Base-by-base conservation (phyloP, 768 basidiomycete genomes). In the Kwoniella newhampshirensis region DNA sequence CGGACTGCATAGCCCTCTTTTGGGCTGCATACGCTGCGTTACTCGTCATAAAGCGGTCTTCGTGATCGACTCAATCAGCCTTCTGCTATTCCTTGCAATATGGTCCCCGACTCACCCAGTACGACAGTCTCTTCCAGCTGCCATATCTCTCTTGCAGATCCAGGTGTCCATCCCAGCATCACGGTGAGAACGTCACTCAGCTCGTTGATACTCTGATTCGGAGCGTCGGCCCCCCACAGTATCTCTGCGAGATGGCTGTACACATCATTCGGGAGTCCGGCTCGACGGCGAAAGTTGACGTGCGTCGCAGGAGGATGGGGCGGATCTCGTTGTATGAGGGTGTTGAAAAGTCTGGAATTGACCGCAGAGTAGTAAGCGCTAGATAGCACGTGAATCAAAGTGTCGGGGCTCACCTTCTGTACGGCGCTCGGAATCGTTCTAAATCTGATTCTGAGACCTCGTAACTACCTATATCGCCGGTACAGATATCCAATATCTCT, bases 1-100 rank as follows among this genome's bases (percentile, higher is more conserved):
- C 55, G 1, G 37, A 46, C 43, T 69, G 66, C 32, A 66, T 58
- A 9, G 68, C 71, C 23, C 71, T 21, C 8, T 67, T 62, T 56
- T 69, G 66, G 5, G 61, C 51, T 11, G 66, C 44, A 48, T 60
- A 59, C 1, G 61, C 51, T 0, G 59, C 53, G 41, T 70, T 69
- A 5, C 53, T 43, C 23, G 46, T 50, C 55, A 70, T 35, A 49
- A 67, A 73, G 5, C 71, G 71, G 46, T 73, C 70, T 72, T 23
- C 50, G 50, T 12, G 36, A 18, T 43, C 6, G 17, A 15, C n/a
- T n/a, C n/a, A n/a, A n/a, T n/a, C n/a, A n/a, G n/a, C n/a, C n/a
- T n/a, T n/a, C n/a, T n/a, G n/a, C n/a, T n/a, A n/a, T n/a, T n/a
- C n/a, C n/a, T n/a, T n/a, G n/a, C n/a, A n/a, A n/a, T n/a, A n/a